Evolutionary conservation across 805 yeast species (phyloP), one percentile per base, ranked within the genome.

Genomic region (Kodamaea neixiangensis): DNA sequence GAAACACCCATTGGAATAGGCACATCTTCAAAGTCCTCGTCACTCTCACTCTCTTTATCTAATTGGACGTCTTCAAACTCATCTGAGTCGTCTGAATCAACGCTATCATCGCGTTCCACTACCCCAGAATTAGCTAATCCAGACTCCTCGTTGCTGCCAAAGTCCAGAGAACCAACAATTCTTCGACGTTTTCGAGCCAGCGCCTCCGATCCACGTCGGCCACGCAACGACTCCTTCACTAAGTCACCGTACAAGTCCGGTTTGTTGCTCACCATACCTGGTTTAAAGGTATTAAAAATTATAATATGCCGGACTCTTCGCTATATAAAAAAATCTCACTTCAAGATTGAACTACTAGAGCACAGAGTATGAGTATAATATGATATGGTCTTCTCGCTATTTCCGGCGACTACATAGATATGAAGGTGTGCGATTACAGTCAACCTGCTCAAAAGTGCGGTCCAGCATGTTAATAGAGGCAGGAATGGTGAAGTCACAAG

Each of bases 11-110:
- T 22, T 6, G 29, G 29, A n/a, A n/a, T 15, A 29, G 39, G 44
- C 22, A 58, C 63, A 14, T 59, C 66, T 38, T 63, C 66, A 14
- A 54, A 54, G 22, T 62, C 64, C 6, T 48, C 55, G 11, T 53
- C 50, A 17, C 40, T 35, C 4, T 35, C 40, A 5, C 44, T 50
- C 13, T 54, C 52, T 33, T 9, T 22, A 31, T 37, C 48, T 5
- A 43, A 43, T 34, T 43, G 15, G 17, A 50, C 50, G 19, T 41
- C 49, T 25, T 46, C 49, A 31, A 46, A 46, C 20, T 46, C 49
- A 31, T 39, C 44, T 3, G 43, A 39, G 29, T 39, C 43, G 11
- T n/a, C 40, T 14, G 40, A 17, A 35, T 15, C 19, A 35, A 5
- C 40, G 9, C 5, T 5, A 15, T 35, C 40, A 15, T 10, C 29